A percentile compares a stretch with the other conserved stretches of the same genome.
Evolutionary conservation across 2,329 filamentous ascomycete genomes (phyloP).

Genomic region (Fusarium tanahbumbuense): DNA sequence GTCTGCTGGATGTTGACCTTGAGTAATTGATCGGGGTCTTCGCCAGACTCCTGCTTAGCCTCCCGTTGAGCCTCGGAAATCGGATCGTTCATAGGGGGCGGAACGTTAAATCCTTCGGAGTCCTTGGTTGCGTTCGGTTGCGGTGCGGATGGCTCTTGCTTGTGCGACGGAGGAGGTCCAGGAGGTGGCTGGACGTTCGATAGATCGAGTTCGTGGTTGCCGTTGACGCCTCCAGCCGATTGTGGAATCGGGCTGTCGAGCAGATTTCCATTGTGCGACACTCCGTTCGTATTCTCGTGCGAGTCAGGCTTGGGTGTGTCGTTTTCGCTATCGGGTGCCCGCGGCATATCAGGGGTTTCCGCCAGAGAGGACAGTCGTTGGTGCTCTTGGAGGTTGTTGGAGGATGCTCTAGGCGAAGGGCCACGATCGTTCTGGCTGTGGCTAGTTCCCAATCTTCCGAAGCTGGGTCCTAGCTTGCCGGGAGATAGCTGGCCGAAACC

Average conservation of each 20-base stretch:
- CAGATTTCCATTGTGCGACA: conserved; percentile 49
- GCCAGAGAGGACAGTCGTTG: conserved; percentile 67
- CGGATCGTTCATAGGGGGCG: conserved; percentile 69
- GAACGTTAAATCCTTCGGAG: conserved; percentile 81
- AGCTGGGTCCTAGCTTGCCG: conserved; percentile 63
- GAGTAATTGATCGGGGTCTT: conserved; percentile 74
- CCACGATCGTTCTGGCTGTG: conserved; percentile 60
- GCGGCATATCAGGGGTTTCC: conserved; percentile 63
- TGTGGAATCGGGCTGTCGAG: conserved; percentile 47
- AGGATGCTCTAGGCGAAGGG: conserved; percentile 69
- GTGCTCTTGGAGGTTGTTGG: conserved; percentile 68
- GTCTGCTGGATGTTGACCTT: conserved; percentile 84
- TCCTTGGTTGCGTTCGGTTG: conserved; percentile 65
- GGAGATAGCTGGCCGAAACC: conserved; percentile 69
- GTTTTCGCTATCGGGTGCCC: conserved; percentile 45
- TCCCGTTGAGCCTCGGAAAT: conserved; percentile 81
- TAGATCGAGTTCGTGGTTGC: conserved; percentile 59
- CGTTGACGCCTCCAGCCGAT: conserved; percentile 58
- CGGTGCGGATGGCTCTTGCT: conserved; percentile 52
- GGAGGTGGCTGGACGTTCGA: conserved; percentile 64
- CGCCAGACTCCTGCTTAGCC: conserved; percentile 57
- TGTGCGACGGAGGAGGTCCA: conserved; percentile 60
- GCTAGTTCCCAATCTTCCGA: conserved; percentile 73
- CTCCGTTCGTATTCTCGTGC: conserved; percentile 61
- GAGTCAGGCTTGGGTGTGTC: conserved; percentile 39